These are phyloP conservation scores for Raddia guianensis DNA, from an alignment of 176 grass and related monocot genomes.

Conservation along the genomic window DNA sequence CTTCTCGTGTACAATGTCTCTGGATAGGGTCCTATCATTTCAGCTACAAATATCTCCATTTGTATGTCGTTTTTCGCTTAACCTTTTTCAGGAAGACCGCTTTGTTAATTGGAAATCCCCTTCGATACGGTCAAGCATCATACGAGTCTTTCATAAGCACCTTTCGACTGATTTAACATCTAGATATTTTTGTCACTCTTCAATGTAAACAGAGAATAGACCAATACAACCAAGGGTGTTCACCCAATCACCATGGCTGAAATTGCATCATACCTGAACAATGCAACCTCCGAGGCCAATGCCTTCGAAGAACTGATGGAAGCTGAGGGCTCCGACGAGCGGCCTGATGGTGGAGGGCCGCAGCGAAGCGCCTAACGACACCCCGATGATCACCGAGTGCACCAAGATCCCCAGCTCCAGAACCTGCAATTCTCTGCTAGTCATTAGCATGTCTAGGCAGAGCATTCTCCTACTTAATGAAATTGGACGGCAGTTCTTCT, in stretches of 20 bases:
- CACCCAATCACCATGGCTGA: neutral
- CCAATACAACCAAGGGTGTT: neutral
- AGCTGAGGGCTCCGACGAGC: slow-evolving; percentile 76
- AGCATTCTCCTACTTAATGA: too few species aligned
- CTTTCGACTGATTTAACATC: slow-evolving; percentile 27
- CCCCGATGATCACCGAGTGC: slow-evolving; percentile 87
- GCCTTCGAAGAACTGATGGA: slow-evolving; percentile 95
- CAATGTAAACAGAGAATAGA: neutral
- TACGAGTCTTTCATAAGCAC: neutral
- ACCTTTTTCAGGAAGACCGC: neutral
- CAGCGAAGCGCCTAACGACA: slow-evolving; percentile 69
- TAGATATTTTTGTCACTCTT: slow-evolving; percentile 12
- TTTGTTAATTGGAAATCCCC: slow-evolving; percentile 15
- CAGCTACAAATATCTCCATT: slow-evolving; percentile 30
- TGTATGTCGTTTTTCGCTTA: neutral
- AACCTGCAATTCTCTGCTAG: slow-evolving; percentile 45
- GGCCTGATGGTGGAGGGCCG: slow-evolving; percentile 73
- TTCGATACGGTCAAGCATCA: neutral
- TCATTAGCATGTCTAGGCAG: neutral
- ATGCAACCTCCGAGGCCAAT: slow-evolving; percentile 88
- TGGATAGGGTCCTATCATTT: slow-evolving; percentile 21
- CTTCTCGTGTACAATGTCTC: slow-evolving; percentile 10
- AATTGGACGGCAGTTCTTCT: too few species aligned
- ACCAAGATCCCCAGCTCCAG: slow-evolving; percentile 91
- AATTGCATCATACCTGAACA: slow-evolving; percentile 64